A percentile compares a stretch with the other conserved stretches of the same genome.
These are phyloP conservation scores for Wickerhamomyces xylosicus DNA, from an alignment of 805 yeast genomes.

Conservation along the genomic window DNA sequence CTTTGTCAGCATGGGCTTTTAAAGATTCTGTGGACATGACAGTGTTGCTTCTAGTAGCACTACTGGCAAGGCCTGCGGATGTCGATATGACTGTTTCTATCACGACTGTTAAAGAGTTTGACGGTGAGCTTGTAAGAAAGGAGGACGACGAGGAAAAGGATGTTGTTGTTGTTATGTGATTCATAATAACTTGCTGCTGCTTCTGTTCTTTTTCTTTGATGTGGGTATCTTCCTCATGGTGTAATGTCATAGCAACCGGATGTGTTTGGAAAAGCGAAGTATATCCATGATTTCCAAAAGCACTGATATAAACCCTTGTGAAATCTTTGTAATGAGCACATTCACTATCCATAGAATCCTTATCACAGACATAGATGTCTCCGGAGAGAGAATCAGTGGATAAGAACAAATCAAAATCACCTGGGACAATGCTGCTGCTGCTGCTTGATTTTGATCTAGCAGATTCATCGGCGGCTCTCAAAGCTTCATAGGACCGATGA, in stretches of 20 bases:
- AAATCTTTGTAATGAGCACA: not conserved
- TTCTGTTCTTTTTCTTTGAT: too few relatives aligned
- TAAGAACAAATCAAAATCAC: not conserved
- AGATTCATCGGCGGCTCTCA: not conserved
- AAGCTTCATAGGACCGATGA: not conserved
- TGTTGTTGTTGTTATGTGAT: too few relatives aligned
- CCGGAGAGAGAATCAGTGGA: not conserved
- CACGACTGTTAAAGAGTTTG: too few relatives aligned
- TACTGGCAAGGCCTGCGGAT: not conserved
- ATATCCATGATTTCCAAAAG: not conserved
- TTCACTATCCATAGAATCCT: too few relatives aligned
- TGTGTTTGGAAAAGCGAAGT: not conserved
- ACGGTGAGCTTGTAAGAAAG: too few relatives aligned
- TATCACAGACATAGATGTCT: not conserved
- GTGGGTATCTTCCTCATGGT: too few relatives aligned
- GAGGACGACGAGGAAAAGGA: too few relatives aligned
- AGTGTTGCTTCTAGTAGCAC: not conserved
- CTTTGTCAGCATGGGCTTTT: not conserved
- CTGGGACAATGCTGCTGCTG: not conserved
- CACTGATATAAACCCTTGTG: not conserved
- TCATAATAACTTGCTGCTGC: too few relatives aligned
- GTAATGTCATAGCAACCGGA: too few relatives aligned
- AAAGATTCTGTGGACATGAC: not conserved
- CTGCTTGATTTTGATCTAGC: not conserved
- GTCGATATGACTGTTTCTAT: too few relatives aligned